Conservation (phyloP, 192 early-diverging fungal genomes). For the Irineochytrium annulatum region DNA sequence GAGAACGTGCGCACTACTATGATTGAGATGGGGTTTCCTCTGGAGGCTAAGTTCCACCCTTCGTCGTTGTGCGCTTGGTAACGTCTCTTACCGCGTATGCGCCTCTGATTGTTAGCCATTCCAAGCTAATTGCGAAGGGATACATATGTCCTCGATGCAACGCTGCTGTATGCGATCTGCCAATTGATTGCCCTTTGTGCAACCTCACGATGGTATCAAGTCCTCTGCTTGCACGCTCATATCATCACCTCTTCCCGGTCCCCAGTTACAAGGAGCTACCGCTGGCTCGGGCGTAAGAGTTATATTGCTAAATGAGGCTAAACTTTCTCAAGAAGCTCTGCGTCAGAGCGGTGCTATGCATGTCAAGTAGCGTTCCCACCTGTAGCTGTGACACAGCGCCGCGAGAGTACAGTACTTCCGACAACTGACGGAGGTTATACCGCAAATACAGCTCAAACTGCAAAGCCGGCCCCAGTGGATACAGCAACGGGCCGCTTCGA, state of each 20-base stretch:
- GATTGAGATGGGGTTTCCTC: conserved; percentile 93
- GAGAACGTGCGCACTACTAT: conserved; percentile 59
- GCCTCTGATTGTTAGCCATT: conserved; percentile 36
- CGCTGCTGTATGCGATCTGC: conserved; percentile 80
- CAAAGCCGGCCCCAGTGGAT: conserved; percentile 3
- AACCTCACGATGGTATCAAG: conserved; percentile 80
- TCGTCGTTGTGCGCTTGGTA: conserved; percentile 79
- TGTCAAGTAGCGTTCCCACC: conserved; percentile 21
- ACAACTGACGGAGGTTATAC: background rate
- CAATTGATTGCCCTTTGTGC: conserved; percentile 91
- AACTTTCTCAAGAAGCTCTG: background rate
- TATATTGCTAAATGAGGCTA: conserved; percentile 2
- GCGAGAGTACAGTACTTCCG: background rate
- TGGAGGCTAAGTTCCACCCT: conserved; percentile 25
- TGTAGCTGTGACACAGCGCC: conserved; percentile 10
- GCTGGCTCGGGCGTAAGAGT: conserved; percentile 24
- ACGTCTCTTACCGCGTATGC: background rate
- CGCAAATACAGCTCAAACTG: background rate
- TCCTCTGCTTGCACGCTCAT: conserved; percentile 86
- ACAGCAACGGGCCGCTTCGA: conserved; percentile 52
- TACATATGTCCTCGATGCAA: conserved; percentile 83
- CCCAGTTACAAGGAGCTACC: conserved; percentile 72
- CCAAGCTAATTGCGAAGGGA: conserved; percentile 66
- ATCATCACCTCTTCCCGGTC: conserved; percentile 92
- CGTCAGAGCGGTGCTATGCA: conserved; percentile 13